A percentile compares a stretch with the other conserved stretches of the same genome.
Evolutionary conservation across 805 yeast species (phyloP).

Genomic region (Yarrowia sp.): DNA sequence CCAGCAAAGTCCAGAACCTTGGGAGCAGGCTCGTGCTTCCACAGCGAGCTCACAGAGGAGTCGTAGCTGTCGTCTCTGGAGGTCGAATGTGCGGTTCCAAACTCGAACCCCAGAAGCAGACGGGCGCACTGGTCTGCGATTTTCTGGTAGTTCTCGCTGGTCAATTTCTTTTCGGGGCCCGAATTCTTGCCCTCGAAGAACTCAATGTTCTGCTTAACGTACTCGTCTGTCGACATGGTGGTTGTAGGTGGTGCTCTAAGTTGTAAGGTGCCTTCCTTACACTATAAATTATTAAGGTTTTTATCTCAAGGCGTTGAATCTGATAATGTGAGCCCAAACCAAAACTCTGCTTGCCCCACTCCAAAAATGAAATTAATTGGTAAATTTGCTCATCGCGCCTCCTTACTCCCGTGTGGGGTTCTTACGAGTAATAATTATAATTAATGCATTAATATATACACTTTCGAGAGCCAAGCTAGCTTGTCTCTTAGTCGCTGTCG

Average conservation of each 20-base stretch:
- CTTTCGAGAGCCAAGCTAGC: neutral
- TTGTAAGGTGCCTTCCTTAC: neutral
- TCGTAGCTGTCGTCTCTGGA: neutral
- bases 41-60: neutral
- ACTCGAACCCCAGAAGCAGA: constrained; percentile 9
- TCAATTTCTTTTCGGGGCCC: constrained; percentile 8
- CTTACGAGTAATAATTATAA: neutral
- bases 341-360: too few relatives aligned
- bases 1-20: constrained; percentile 35
- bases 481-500: constrained; percentile 34
- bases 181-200: constrained; percentile 2
- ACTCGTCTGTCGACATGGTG: neutral
- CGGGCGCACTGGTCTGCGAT: constrained; percentile 26
- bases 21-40: constrained; percentile 20
- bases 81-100: neutral
- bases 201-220: constrained; percentile 15
- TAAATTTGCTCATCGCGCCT: too few relatives aligned
- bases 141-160: constrained; percentile 19
- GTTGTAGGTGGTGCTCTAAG: neutral
- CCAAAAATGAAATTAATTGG: too few relatives aligned
- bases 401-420: too few relatives aligned
- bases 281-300: neutral
- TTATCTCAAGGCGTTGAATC: neutral
- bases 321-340: too few relatives aligned
- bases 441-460: constrained; percentile 13